These are phyloP conservation scores for Leccinum arenicola DNA, from an alignment of 768 basidiomycete genomes.

Conservation along the genomic window DNA sequence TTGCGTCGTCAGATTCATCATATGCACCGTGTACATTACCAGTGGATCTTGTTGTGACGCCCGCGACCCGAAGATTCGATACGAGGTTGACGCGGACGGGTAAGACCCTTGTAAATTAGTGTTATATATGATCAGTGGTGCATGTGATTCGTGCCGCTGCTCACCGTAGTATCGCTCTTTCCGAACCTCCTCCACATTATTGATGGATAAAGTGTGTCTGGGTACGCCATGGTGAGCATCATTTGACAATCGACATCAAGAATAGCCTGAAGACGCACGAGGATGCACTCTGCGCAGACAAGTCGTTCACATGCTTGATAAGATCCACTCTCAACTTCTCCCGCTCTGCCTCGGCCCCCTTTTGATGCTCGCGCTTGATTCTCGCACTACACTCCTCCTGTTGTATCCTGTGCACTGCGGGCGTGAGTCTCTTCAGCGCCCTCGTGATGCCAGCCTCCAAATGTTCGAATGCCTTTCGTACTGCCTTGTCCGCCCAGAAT, in stretches of 20 bases:
- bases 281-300: slow-evolving; percentile 3
- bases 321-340: slow-evolving; percentile 11
- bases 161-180: background rate
- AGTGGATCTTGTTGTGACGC: slow-evolving; percentile 16
- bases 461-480: background rate
- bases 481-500: background rate
- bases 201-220: slow-evolving; percentile 15
- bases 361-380: slow-evolving; percentile 1
- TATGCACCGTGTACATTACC: slow-evolving; percentile 20
- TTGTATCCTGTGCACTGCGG: slow-evolving; percentile 10
- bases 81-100: background rate
- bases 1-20: slow-evolving; percentile 28
- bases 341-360: slow-evolving; percentile 8
- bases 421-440: slow-evolving; percentile 10
- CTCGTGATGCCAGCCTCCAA: background rate
- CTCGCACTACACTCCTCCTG: background rate
- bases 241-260: background rate
- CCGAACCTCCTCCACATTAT: background rate
- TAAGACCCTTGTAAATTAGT: too few relatives aligned
- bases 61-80: slow-evolving; percentile 4
- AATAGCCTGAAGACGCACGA: slow-evolving; percentile 7
- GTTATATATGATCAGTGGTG: background rate
- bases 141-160: background rate
- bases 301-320: slow-evolving; percentile 19
- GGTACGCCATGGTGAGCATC: background rate